Conservation (phyloP, 306 rosid species). For the Cyamopsis tetragonoloba region DNA sequence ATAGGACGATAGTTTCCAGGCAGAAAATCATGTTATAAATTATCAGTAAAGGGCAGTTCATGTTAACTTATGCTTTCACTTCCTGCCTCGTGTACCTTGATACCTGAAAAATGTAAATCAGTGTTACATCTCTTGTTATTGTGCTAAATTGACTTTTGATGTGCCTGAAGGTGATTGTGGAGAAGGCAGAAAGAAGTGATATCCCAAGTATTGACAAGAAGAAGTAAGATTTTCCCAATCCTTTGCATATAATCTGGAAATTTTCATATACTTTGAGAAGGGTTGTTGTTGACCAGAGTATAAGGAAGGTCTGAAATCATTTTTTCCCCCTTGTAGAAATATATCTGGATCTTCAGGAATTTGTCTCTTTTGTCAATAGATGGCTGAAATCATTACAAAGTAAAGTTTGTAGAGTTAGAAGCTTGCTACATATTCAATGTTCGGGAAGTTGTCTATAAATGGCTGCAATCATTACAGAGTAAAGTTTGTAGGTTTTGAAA, state of each 20-base stretch:
- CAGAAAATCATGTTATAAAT: not conserved
- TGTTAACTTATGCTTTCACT: constrained; percentile 14
- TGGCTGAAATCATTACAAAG: not conserved
- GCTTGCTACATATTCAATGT: not conserved
- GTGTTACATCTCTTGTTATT: constrained; percentile 9
- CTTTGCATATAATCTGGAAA: constrained; percentile 11
- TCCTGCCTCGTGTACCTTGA: not conserved
- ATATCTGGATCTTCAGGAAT: not conserved
- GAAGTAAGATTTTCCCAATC: constrained; percentile 55
- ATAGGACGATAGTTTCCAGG: not conserved
- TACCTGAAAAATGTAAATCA: not conserved
- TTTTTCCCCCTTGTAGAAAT: not conserved
- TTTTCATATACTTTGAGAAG: constrained; percentile 1
- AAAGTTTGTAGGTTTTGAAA: not conserved
- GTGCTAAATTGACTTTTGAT: constrained; percentile 25
- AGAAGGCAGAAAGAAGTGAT: constrained; percentile 95
- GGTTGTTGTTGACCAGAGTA: not conserved
- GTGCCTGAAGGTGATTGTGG: constrained; percentile 82
- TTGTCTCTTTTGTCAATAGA: not conserved
- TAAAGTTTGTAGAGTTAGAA: not conserved
- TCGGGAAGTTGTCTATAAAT: not conserved
- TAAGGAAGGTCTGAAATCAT: not conserved
- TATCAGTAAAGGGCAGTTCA: not conserved
- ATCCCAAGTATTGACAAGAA: constrained; percentile 91
- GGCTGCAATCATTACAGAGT: not conserved